Base-by-base conservation (phyloP, 129 eudicot genomes). In the Helichrysum umbraculigerum region DNA sequence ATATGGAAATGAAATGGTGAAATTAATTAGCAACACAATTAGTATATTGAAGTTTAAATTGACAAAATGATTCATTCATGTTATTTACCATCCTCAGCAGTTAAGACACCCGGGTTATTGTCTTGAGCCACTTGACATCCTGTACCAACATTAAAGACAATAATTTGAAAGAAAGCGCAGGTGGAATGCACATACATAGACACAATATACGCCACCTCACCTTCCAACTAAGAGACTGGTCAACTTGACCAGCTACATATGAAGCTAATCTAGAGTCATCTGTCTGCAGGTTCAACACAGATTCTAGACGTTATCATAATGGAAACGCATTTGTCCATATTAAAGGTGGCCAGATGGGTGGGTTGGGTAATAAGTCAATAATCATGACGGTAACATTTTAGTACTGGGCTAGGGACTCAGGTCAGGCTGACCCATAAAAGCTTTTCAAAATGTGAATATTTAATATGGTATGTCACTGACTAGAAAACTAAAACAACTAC, bases 121-220 rank as follows among this genome's bases (percentile, higher is more conserved):
- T 81, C 78, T 94, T 86, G 62, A 94, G 98, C 98, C 98, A 94
- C 88, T 87, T 78, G 62, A 91, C 84, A 60, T 94, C 98, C 97
- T 88, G 86, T 81, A 47, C 56, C 75, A 35, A 65, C 39, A 25
- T 41, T 37, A 64, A 32, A 21, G 7, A 56, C 5, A 10, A 76
- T 2, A 44, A 29, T 5, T 58, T 66, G 12, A 20, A 64, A 15
- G 2, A 28, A 7, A 29, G 42, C 14, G 0, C 47, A 3, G 28
- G 33, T 16, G 14, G 64, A 74, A 57, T 50, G 29, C 57, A 17
- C 14, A 52, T 12, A 22, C 19, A 63, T 20, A 71, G 56, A 54
- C 57, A 70, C 2, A 15, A 42, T 56, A 69, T 47, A 10, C 16
- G 28, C 7, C 32, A 16, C 5, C 17, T 72, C 71, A 90, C 96